Conservation (phyloP, 2,329 filamentous ascomycete genomes). For the Monosporascus ibericus region DNA sequence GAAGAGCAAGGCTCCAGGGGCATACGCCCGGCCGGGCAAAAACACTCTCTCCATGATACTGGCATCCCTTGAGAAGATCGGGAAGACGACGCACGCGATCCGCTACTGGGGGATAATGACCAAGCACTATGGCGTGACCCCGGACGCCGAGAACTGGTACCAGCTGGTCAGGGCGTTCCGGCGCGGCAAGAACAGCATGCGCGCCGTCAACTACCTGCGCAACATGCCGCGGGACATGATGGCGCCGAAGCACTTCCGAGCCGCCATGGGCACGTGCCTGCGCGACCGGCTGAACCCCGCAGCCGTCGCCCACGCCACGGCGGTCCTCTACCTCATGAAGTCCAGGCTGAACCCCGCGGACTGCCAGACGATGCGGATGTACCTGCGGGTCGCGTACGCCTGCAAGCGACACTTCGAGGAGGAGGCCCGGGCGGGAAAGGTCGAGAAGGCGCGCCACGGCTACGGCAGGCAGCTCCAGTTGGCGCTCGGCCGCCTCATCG, state of each 20-base stretch:
- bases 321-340: constrained; percentile 60
- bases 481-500: constrained; percentile 46
- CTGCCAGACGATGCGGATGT: constrained; percentile 43
- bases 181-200: constrained; percentile 57
- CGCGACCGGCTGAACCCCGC: constrained; percentile 72
- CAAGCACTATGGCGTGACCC: constrained; percentile 51
- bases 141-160: constrained; percentile 67
- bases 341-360: constrained; percentile 40
- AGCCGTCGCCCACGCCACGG: constrained; percentile 57
- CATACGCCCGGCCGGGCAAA: constrained; percentile 39
- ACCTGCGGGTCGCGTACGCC: constrained; percentile 49
- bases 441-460: constrained; percentile 31
- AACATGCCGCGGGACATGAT: constrained; percentile 42
- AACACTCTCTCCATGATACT: constrained; percentile 66
- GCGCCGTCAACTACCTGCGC: constrained; percentile 53
- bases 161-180: constrained; percentile 63
- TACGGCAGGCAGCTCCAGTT: constrained; percentile 45
- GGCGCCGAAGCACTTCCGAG: constrained; percentile 53
- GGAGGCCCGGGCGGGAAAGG: constrained; percentile 21
- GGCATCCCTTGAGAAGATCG: constrained; percentile 54
- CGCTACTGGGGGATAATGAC: constrained; percentile 76
- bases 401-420: constrained; percentile 35
- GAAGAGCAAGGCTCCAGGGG: constrained; percentile 8
- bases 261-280: constrained; percentile 68
- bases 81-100: constrained; percentile 55